A percentile compares a stretch with the other conserved stretches of the same genome.
Conservation (phyloP, 2,329 filamentous ascomycete species). For the Penicillium decumbens region DNA sequence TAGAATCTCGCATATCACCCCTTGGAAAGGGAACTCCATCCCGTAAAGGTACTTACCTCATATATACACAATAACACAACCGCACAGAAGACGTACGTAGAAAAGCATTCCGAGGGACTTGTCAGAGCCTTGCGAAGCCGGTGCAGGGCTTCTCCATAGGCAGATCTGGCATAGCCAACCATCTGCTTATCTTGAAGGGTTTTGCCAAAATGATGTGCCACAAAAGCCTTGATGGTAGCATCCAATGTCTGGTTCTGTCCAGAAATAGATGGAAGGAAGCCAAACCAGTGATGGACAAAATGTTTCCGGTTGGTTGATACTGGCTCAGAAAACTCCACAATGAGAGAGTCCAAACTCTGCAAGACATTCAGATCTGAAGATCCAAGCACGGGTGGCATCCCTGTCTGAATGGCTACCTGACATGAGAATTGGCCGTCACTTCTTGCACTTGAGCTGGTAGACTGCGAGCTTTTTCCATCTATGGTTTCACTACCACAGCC, state of each 20-base stretch:
- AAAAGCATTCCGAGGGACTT: constrained; percentile 18
- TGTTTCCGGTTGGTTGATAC: constrained; percentile 14
- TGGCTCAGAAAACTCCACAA: constrained; percentile 23
- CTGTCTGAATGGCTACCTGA: constrained; percentile 2
- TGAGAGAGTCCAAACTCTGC: constrained; percentile 21
- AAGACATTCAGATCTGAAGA: constrained; percentile 20
- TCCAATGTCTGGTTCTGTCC: constrained; percentile 25
- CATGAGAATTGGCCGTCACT: background rate
- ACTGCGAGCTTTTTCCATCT: background rate
- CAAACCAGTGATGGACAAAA: constrained; percentile 22
- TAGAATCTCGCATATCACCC: background rate
- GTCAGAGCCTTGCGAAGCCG: constrained; percentile 22
- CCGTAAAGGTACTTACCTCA: constrained; percentile 18
- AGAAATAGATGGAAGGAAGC: constrained; percentile 24
- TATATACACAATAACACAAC: constrained; percentile 30
- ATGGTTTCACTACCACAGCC: background rate
- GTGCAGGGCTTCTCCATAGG: constrained; percentile 25
- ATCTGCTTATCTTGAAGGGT: constrained; percentile 18
- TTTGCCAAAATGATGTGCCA: constrained; percentile 26
- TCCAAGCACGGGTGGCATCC: background rate
- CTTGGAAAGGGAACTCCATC: no score
- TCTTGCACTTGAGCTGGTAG: background rate
- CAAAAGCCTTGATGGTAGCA: constrained; percentile 24
- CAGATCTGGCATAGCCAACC: constrained; percentile 21
- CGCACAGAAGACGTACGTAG: constrained; percentile 27